Evolutionary conservation across 169 alveolate genomes (phyloP).

Genomic region (Plasmodium malariae): DNA sequence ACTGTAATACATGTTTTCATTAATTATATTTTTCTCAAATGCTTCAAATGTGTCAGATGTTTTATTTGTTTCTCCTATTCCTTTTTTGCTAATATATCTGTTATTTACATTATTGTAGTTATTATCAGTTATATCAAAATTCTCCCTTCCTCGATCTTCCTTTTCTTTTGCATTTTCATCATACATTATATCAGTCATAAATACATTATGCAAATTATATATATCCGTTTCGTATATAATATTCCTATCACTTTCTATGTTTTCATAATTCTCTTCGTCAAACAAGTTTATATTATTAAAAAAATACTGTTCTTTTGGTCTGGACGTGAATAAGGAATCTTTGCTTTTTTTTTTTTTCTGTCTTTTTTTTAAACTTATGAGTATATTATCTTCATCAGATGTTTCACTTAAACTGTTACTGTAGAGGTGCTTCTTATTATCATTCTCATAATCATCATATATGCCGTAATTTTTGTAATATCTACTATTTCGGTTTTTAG

Average conservation of each 20-base stretch:
- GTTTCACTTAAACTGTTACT: not conserved
- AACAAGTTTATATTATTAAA: constrained; percentile 62
- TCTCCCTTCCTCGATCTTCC: not conserved
- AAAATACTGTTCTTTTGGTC: constrained; percentile 67
- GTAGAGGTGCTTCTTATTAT: not conserved
- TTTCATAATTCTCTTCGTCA: constrained; percentile 55
- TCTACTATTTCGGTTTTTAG: not conserved
- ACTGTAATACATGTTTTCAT: not conserved
- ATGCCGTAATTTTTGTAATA: not conserved
- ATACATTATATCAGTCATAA: not conserved
- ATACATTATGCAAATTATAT: constrained; percentile 66
- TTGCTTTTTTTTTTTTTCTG: constrained; percentile 49
- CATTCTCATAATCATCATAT: not conserved
- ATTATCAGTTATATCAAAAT: not conserved
- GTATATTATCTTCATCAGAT: constrained; percentile 73
- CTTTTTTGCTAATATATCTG: too few species aligned
- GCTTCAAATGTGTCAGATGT: too few species aligned
- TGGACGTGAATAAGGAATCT: constrained; percentile 6
- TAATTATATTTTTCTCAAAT: not conserved
- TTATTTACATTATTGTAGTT: not conserved
- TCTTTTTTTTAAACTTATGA: constrained; percentile 43
- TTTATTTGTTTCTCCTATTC: too few species aligned
- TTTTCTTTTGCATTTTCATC: not conserved
- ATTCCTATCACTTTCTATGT: constrained; percentile 21
- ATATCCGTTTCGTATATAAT: constrained; percentile 72